Conservation (phyloP, 345 rosid species). For the Brassica napus region Da-Ae NC_063442.1:44148001-44148500, state of each 20-base stretch:
- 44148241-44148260: neutral
- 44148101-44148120: too few species aligned
- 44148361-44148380: slow-evolving; percentile 88
- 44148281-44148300: slow-evolving; percentile 76
- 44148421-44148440: slow-evolving; percentile 81
- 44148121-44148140: too few species aligned
- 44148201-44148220: too few species aligned
- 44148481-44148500: slow-evolving; percentile 55
- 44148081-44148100: too few species aligned
- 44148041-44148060: too few species aligned
- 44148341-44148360: slow-evolving; percentile 81
- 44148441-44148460: slow-evolving; percentile 66
- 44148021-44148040: too few species aligned
- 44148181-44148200: too few species aligned
- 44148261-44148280: slow-evolving; percentile 57
- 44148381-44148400: slow-evolving; percentile 83
- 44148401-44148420: slow-evolving; percentile 94
- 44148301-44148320: slow-evolving; percentile 72
- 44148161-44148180: too few species aligned
- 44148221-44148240: too few species aligned
- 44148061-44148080: too few species aligned
- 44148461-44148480: slow-evolving; percentile 73
- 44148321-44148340: slow-evolving; percentile 97
- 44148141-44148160: too few species aligned
- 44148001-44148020: too few species aligned